Conservation (phyloP, 345 rosid species). For the Nasturtium officinale region DNA sequence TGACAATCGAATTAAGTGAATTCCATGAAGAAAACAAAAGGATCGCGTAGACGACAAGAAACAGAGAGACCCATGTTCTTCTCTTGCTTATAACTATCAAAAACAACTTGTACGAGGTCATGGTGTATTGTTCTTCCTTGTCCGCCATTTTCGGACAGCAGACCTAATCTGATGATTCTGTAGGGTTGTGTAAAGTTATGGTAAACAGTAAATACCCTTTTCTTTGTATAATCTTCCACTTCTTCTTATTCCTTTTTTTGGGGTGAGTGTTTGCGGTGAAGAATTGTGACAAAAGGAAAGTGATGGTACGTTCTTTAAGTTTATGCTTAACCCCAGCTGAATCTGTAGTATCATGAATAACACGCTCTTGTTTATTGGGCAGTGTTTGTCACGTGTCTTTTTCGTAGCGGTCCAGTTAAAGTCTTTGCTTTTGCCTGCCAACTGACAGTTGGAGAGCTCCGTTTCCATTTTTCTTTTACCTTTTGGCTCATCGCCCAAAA, state of each 20-base stretch:
- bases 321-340: slow-evolving; percentile 13
- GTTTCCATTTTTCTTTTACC: slow-evolving; percentile 33
- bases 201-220: slow-evolving; percentile 24
- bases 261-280: slow-evolving; percentile 30
- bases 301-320: slow-evolving; percentile 28
- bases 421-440: slow-evolving; percentile 42
- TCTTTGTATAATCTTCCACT: slow-evolving; percentile 6
- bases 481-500: slow-evolving; percentile 15
- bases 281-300: slow-evolving; percentile 45
- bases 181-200: slow-evolving; percentile 14
- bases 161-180: slow-evolving; percentile 36
- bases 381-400: slow-evolving; percentile 31
- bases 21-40: slow-evolving; percentile 81
- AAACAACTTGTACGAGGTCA: slow-evolving; percentile 54
- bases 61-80: slow-evolving; percentile 84
- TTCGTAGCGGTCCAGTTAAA: slow-evolving; percentile 29
- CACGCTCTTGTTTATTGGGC: slow-evolving; percentile 28
- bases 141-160: slow-evolving; percentile 34
- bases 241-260: slow-evolving; percentile 18
- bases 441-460: slow-evolving; percentile 42
- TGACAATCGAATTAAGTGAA: slow-evolving; percentile 66
- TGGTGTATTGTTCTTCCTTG: slow-evolving; percentile 48
- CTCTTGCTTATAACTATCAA: slow-evolving; percentile 83
- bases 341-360: slow-evolving; percentile 5
- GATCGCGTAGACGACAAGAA: slow-evolving; percentile 73